Percentiles rank a stretch among this genome's conserved stretches.
Conservation (phyloP, 75 land plant genomes). For the Pinus tabuliformis region DNA sequence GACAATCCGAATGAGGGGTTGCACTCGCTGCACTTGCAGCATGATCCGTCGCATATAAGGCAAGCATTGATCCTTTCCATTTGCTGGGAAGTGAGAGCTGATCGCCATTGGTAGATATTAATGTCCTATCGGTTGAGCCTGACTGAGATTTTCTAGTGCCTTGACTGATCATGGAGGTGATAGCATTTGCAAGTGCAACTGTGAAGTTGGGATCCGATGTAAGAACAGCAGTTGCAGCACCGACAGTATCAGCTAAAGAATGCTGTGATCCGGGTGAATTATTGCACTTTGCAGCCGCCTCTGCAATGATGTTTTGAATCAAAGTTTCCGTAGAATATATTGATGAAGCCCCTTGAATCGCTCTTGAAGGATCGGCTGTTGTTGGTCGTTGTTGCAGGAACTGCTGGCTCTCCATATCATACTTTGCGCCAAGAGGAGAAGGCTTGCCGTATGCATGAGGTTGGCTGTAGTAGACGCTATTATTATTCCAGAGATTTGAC, state of each 20-base stretch:
- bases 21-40: too few relatives aligned
- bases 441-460: conserved; percentile 9
- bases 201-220: conserved; percentile 75
- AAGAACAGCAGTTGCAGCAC: conserved; percentile 49
- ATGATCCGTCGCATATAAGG: too few relatives aligned
- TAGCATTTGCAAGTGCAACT: conserved; percentile 65
- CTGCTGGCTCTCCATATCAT: conserved; percentile 5
- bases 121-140: too few relatives aligned
- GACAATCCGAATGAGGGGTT: too few relatives aligned
- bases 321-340: not conserved
- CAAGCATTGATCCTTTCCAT: too few relatives aligned
- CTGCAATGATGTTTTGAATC: not conserved
- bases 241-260: conserved; percentile 27
- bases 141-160: too few relatives aligned
- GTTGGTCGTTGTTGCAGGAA: conserved; percentile 1
- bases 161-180: conserved; percentile 40
- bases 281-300: not conserved
- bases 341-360: not conserved
- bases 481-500: not conserved
- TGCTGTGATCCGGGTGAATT: not conserved
- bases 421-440: too few relatives aligned
- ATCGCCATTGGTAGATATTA: too few relatives aligned
- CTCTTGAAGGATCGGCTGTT: not conserved
- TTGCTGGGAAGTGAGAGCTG: too few relatives aligned
- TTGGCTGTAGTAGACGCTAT: conserved; percentile 5